Evolutionary conservation across 805 yeast species (phyloP), one percentile per base, ranked within the genome.

Genomic region (Candida sithepensis): DNA sequence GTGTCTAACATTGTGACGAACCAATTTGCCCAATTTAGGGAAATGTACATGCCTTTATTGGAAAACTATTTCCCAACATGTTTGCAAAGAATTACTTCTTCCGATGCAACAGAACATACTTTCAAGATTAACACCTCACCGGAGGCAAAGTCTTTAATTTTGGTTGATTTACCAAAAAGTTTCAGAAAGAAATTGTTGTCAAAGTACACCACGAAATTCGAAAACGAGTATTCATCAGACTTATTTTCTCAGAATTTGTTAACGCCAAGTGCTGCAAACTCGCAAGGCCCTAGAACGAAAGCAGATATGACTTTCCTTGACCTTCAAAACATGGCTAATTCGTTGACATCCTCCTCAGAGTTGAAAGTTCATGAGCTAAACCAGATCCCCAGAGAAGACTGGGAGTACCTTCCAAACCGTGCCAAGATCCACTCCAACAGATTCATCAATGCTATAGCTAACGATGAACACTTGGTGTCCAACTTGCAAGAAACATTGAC

Each of bases 1-100:
- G 87, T 91, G 37, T 71, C 73, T 42, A 94, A 94, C 63, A 94
- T 94, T 51, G 98, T 94, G 3, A 64, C 67, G 10, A 85, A 85
- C 63, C 97, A 94, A 65, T 76, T 79, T 52, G 67, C 69, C 18
- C 75, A 79, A 52, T 94, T 94, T 68, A 77, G 83, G 49, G 67
- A 69, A 47, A 78, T 94, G 58, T 94, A 94, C 61, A 68, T 72
- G n/a, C 96, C 96, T 2, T 65, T 84, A 8, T 53, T 81, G 43
- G 65, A 65, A 39, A 67, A 68, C 19, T 67, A 77, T 39, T 73
- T 76, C 39, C 65, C 72, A 42, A 58, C 66, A 12, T 46, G 56
- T 4, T 40, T 66, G 9, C 52, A 60, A 44, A 34, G 33, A 16
- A 30, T 48, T 1, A 60, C 63, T 13, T 48, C 63, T 23, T 49